Evolutionary conservation across 345 rosid species (phyloP).

Genomic region (Raphanus raphanistrum): DNA sequence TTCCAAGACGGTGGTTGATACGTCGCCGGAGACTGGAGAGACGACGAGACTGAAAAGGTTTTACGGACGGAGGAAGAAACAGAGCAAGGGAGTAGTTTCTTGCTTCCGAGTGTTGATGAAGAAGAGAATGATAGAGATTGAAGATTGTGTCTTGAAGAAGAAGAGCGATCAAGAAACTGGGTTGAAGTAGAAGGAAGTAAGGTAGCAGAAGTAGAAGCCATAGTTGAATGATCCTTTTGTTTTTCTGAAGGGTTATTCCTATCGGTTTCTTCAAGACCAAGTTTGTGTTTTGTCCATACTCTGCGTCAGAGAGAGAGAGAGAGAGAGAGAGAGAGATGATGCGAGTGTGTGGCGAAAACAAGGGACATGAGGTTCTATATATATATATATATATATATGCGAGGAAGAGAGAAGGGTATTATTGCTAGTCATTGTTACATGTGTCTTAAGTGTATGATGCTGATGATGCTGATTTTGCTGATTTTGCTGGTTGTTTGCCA

Average conservation of each 20-base stretch:
- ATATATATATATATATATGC: conserved; percentile 12
- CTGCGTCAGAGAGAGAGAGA: not conserved
- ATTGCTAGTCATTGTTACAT: not conserved
- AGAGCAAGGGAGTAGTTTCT: conserved; percentile 18
- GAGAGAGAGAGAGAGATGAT: not conserved
- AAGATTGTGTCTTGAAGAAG: conserved; percentile 13
- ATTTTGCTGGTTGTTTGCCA: not conserved
- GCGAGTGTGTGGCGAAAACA: not conserved
- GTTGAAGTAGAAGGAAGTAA: conserved; percentile 19
- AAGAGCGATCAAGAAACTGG: not conserved
- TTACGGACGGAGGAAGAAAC: conserved; percentile 23
- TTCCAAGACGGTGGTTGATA: conserved; percentile 32
- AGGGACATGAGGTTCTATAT: not conserved
- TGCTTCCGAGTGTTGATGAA: conserved; percentile 15
- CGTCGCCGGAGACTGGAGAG: conserved; percentile 42
- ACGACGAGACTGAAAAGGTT: conserved; percentile 21
- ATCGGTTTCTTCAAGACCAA: conserved; percentile 19
- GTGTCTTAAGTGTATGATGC: not conserved
- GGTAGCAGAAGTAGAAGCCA: conserved; percentile 29
- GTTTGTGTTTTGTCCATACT: conserved; percentile 35
- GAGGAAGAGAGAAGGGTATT: conserved; percentile 14
- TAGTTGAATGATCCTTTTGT: not conserved
- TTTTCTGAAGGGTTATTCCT: too few relatives aligned
- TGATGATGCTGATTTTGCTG: not conserved
- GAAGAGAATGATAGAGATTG: conserved; percentile 26